phyloP scores from a whole-genome alignment of 2,329 filamentous ascomycete genomes.

The Sclerotinia sclerotiorum region DNA sequence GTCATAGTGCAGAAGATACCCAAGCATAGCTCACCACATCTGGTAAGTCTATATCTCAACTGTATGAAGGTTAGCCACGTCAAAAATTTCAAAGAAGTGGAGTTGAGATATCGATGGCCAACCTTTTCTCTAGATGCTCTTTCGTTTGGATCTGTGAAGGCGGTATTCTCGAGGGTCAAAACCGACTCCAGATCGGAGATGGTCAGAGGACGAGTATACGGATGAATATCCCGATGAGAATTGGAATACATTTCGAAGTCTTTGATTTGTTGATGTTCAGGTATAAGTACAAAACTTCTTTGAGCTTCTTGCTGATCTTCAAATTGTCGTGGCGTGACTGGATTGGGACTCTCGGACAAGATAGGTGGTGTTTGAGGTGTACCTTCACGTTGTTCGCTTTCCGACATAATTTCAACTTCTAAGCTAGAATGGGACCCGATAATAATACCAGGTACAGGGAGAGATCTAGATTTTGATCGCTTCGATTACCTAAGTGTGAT shows the following conservation, averaged over 20 bases:
- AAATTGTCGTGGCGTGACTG: conserved; percentile 24
- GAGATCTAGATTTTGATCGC: conserved; percentile 6
- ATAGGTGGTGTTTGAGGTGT: conserved; percentile 24
- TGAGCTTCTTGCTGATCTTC: conserved; percentile 22
- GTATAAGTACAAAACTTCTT: conserved; percentile 32
- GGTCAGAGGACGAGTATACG: conserved; percentile 73
- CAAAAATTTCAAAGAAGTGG: conserved; percentile 17
- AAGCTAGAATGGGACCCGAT: background rate
- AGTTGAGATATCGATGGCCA: conserved; percentile 29
- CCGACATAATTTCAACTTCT: conserved; percentile 17
- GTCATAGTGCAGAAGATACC: conserved; percentile 73
- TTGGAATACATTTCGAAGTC: conserved; percentile 42
- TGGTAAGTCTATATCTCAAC: conserved; percentile 74
- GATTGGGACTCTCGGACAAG: conserved; percentile 29
- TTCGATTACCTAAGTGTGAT: conserved; percentile 2
- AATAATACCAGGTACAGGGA: background rate
- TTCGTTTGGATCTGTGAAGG: conserved; percentile 52
- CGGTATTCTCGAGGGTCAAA: conserved; percentile 54
- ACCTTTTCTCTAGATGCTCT: conserved; percentile 57
- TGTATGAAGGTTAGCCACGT: conserved; percentile 42
- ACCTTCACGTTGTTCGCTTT: conserved; percentile 12
- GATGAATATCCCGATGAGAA: conserved; percentile 54
- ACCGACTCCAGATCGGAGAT: conserved; percentile 62
- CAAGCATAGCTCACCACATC: conserved; percentile 73
- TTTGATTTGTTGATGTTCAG: conserved; percentile 32